Evolutionary conservation across 352 stramenopile genomes (phyloP).

Genomic region (Phytophthora podocarpi): DNA sequence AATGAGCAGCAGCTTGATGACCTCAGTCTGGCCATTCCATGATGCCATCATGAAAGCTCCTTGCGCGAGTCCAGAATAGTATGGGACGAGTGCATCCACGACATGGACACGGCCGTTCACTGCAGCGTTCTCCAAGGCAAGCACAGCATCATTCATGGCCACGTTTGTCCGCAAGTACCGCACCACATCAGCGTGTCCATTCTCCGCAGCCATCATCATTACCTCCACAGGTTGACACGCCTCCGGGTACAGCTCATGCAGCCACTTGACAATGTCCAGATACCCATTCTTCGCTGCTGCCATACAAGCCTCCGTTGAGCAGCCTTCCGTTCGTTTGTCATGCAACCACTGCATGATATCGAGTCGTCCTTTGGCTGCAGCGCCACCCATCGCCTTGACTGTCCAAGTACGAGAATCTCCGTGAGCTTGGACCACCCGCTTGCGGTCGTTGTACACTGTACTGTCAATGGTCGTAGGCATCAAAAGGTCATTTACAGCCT

Average conservation of each 20-base stretch:
- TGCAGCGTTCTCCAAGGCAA: slow-evolving; percentile 5
- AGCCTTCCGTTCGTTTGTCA: slow-evolving; percentile 1
- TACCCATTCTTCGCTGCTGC: not conserved
- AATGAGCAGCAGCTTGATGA: slow-evolving; percentile 3
- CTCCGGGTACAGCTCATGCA: slow-evolving; percentile 2
- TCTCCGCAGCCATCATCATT: slow-evolving; percentile 6
- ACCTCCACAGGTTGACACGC: slow-evolving; percentile 5
- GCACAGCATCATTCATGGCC: slow-evolving; percentile 8
- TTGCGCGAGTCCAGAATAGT: slow-evolving; percentile 20
- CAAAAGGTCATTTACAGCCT: slow-evolving; percentile 16
- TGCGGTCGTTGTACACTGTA: slow-evolving; percentile 6
- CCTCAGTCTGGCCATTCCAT: slow-evolving; percentile 7
- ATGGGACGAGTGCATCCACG: slow-evolving; percentile 5
- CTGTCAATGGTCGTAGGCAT: slow-evolving; percentile 1
- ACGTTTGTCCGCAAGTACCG: slow-evolving; percentile 11
- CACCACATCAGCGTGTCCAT: slow-evolving; percentile 7
- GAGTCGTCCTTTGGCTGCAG: slow-evolving; percentile 7
- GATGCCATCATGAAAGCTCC: slow-evolving; percentile 19
- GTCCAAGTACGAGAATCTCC: not conserved
- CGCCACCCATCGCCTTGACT: slow-evolving; percentile 11
- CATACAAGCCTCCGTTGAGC: slow-evolving; percentile 3
- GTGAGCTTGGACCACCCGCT: not conserved
- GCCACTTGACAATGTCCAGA: slow-evolving; percentile 5
- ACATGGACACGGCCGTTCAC: slow-evolving; percentile 8
- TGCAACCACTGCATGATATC: slow-evolving; percentile 11